phyloP scores from a whole-genome alignment of 2,329 filamentous ascomycete genomes.

The Alternaria alternata region DNA sequence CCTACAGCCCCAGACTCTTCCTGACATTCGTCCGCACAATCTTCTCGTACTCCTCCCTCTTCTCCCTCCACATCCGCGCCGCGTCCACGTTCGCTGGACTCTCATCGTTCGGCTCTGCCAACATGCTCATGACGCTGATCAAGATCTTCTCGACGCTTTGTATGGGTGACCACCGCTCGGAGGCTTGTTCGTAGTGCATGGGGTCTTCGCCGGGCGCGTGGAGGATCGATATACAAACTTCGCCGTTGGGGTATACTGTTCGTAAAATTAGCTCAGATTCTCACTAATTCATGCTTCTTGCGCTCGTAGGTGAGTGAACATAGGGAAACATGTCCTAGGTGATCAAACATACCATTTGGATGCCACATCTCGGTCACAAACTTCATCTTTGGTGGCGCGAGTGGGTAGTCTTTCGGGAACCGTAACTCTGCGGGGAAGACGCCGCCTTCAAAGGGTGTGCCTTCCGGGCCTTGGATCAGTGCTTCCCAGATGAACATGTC shows the following conservation, averaged over 20 bases:
- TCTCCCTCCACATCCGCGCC: constrained; percentile 84
- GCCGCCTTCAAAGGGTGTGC: constrained; percentile 93
- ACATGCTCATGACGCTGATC: constrained; percentile 88
- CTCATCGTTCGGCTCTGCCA: constrained; percentile 93
- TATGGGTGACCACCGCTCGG: constrained; percentile 93
- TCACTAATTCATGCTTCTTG: background rate
- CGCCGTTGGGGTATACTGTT: constrained; percentile 79
- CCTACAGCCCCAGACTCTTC: constrained; percentile 49
- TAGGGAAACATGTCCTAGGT: background rate
- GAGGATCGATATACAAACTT: constrained; percentile 95
- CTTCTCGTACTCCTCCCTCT: constrained; percentile 79
- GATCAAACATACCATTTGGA: constrained; percentile 73
- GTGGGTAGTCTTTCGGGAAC: constrained; percentile 88
- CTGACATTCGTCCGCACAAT: constrained; percentile 68
- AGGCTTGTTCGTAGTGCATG: constrained; percentile 89
- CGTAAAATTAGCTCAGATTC: background rate
- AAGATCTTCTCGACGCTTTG: constrained; percentile 96
- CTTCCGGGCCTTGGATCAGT: constrained; percentile 92
- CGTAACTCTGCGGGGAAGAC: constrained; percentile 87
- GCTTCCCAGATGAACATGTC: constrained; percentile 97
- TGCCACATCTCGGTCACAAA: constrained; percentile 91
- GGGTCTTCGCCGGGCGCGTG: constrained; percentile 94
- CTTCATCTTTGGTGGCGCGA: constrained; percentile 85
- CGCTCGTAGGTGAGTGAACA: background rate
- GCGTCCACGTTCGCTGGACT: constrained; percentile 95